phyloP scores from a whole-genome alignment of 2,329 filamentous ascomycete genomes.

The Aureobasidium sp. region DNA sequence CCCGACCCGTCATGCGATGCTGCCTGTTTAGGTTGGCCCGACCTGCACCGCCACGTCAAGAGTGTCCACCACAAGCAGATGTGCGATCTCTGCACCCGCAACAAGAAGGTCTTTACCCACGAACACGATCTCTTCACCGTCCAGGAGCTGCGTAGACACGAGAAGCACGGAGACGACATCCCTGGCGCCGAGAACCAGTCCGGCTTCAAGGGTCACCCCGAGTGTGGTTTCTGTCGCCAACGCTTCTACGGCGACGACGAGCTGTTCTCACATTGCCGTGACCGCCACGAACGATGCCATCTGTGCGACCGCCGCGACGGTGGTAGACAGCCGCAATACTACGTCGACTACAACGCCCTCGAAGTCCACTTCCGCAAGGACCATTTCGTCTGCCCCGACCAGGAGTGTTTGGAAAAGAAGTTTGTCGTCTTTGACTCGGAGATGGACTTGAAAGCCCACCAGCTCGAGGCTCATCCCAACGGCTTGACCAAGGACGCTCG shows the following conservation, averaged over 20 bases:
- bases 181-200: conserved; percentile 87
- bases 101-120: conserved; percentile 98
- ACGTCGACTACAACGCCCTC: conserved; percentile 76
- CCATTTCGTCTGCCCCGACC: conserved; percentile 77
- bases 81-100: conserved; percentile 82
- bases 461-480: conserved; percentile 73
- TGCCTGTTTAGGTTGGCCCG: conserved; percentile 74
- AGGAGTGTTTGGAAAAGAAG: conserved; percentile 91
- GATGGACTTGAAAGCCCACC: conserved; percentile 90
- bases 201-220: conserved; percentile 90
- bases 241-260: conserved; percentile 96
- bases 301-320: conserved; percentile 69
- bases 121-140: conserved; percentile 89
- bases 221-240: conserved; percentile 86
- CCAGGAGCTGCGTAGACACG: conserved; percentile 75
- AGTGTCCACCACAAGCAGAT: conserved; percentile 76
- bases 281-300: conserved; percentile 91
- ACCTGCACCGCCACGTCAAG: conserved; percentile 75
- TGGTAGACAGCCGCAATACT: conserved; percentile 76
- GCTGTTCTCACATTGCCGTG: conserved; percentile 84
- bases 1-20: conserved; percentile 79
- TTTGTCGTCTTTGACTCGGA: conserved; percentile 95
- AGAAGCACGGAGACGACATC: conserved; percentile 82
- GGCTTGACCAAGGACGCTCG: conserved; percentile 75
- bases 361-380: conserved; percentile 82